Percentiles rank a stretch among this genome's conserved stretches.
Evolutionary conservation across 2,329 filamentous ascomycete species (phyloP).

Genomic region (Penicillium janthinellum): DNA sequence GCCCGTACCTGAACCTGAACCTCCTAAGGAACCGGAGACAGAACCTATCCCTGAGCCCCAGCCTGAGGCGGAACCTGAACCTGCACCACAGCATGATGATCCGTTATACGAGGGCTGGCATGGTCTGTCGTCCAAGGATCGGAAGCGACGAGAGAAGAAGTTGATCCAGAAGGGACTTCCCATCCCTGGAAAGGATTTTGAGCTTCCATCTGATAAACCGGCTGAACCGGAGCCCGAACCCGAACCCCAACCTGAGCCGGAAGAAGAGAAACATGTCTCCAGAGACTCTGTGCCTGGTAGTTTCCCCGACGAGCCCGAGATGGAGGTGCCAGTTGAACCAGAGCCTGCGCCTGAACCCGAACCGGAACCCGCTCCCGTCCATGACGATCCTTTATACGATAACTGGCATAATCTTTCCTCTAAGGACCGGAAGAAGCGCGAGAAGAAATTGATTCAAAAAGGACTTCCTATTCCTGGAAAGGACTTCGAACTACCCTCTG

Average conservation of each 20-base stretch:
- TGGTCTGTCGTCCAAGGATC: slow-evolving; percentile 43
- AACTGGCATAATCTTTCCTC: slow-evolving; percentile 38
- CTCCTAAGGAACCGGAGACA: slow-evolving; percentile 28
- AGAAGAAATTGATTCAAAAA: slow-evolving; percentile 31
- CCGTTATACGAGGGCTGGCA: slow-evolving; percentile 41
- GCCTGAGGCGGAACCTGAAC: slow-evolving; percentile 32
- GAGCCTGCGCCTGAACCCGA: slow-evolving; percentile 39
- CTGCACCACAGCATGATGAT: slow-evolving; percentile 36
- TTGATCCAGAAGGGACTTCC: slow-evolving; percentile 32
- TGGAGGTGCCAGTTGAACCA: slow-evolving; percentile 21
- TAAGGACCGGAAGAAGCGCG: slow-evolving; percentile 33
- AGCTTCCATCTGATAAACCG: slow-evolving; percentile 25
- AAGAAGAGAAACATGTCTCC: slow-evolving; percentile 36
- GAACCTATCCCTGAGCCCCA: slow-evolving; percentile 28
- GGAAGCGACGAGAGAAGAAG: slow-evolving; percentile 47
- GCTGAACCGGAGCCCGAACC: slow-evolving; percentile 25
- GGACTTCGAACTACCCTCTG: slow-evolving; percentile 29
- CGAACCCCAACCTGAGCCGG: slow-evolving; percentile 18
- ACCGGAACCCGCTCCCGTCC: slow-evolving; percentile 26
- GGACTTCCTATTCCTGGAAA: slow-evolving; percentile 36
- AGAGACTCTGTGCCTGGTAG: slow-evolving; percentile 57
- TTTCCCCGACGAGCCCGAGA: slow-evolving; percentile 52
- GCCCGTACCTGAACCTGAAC: not conserved
- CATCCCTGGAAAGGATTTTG: slow-evolving; percentile 34
- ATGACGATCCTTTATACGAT: slow-evolving; percentile 42